Percentiles rank a stretch among this genome's conserved stretches.
Conservation (phyloP, 2,329 filamentous ascomycete species). For the Hymenoscyphus salicellus region DNA sequence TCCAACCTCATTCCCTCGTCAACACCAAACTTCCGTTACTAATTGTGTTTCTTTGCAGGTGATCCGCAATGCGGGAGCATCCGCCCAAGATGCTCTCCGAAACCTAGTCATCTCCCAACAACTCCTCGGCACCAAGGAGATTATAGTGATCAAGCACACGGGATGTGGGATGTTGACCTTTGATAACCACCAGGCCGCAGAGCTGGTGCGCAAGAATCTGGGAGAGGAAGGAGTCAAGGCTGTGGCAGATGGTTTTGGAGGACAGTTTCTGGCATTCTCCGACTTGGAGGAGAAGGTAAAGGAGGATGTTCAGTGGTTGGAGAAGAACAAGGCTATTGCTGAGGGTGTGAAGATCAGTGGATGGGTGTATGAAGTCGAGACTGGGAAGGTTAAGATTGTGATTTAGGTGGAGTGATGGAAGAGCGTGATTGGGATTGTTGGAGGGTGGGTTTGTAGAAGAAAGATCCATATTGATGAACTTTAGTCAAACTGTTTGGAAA, state of each 20-base stretch:
- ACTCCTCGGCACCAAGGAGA: slow-evolving; percentile 71
- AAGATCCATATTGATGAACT: neutral
- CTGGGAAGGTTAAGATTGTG: slow-evolving; percentile 56
- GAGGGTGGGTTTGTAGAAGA: neutral
- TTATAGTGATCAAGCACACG: slow-evolving; percentile 53
- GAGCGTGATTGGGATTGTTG: neutral
- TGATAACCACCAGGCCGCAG: slow-evolving; percentile 54
- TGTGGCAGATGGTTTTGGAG: slow-evolving; percentile 29
- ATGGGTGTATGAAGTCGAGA: slow-evolving; percentile 77
- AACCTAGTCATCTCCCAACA: slow-evolving; percentile 77
- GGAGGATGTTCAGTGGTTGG: slow-evolving; percentile 64
- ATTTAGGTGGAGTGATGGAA: neutral
- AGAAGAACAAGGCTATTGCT: slow-evolving; percentile 56
- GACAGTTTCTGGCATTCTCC: slow-evolving; percentile 45
- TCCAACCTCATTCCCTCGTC: neutral
- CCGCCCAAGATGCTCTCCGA: slow-evolving; percentile 65
- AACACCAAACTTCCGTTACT: neutral
- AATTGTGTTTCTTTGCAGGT: slow-evolving; percentile 39
- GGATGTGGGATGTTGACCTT: slow-evolving; percentile 72
- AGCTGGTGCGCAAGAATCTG: slow-evolving; percentile 57
- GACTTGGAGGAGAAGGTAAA: slow-evolving; percentile 62
- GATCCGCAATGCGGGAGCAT: slow-evolving; percentile 70
- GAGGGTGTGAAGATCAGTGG: slow-evolving; percentile 62
- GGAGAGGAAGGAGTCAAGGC: slow-evolving; percentile 44
- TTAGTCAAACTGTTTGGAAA: neutral